Conservation (phyloP, 768 basidiomycete genomes). For the Pulveroboletus sp. region DNA sequence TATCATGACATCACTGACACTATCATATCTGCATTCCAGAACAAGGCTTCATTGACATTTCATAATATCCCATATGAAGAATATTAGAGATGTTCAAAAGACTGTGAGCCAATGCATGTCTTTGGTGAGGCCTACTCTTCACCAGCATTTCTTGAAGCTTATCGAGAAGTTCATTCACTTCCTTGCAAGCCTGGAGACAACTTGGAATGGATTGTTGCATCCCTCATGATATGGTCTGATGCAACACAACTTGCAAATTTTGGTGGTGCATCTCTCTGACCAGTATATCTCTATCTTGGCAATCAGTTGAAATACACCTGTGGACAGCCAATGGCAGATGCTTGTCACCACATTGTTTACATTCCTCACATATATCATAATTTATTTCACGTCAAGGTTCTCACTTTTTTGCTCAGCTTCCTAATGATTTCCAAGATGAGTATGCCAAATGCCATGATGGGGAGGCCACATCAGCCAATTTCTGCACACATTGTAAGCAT, state of each 20-base stretch:
- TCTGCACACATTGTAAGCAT: conserved; percentile 1
- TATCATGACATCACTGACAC: too few relatives aligned
- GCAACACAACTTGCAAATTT: conserved; percentile 25
- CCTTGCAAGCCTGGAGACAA: background rate
- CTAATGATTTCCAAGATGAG: conserved; percentile 6
- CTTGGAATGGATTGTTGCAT: conserved; percentile 6
- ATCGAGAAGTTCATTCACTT: background rate
- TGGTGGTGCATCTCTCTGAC: conserved; percentile 28
- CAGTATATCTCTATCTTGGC: conserved; percentile 21
- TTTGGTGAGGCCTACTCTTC: conserved; percentile 5
- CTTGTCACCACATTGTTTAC: conserved; percentile 16
- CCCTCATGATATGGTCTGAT: conserved; percentile 26
- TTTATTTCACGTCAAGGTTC: background rate
- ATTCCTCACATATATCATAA: background rate
- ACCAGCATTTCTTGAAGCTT: background rate
- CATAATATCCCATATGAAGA: too few relatives aligned
- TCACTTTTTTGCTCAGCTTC: conserved; percentile 4
- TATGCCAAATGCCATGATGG: background rate
- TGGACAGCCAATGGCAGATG: conserved; percentile 4
- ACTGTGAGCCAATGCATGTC: background rate
- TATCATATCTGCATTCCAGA: too few relatives aligned
- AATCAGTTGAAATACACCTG: conserved; percentile 18
- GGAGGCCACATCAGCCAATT: background rate
- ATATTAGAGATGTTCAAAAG: too few relatives aligned
- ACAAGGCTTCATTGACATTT: too few relatives aligned